These are phyloP conservation scores for Rhynchospora breviuscula DNA, from an alignment of 176 grass and related monocot species.

Conservation along the genomic window DNA sequence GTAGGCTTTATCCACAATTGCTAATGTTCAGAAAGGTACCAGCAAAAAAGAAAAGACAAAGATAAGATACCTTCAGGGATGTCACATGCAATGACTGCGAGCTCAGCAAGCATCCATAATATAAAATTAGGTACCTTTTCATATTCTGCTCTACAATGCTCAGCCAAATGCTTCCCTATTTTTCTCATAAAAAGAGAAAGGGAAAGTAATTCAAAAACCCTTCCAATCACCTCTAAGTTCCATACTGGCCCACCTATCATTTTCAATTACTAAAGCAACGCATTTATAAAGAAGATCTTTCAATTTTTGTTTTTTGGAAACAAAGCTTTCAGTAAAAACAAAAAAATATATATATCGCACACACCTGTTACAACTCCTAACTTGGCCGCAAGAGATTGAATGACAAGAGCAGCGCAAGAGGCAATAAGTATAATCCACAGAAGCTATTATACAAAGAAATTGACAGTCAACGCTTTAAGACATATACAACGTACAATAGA, in stretches of 20 bases:
- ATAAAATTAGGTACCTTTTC: conserved; percentile 74
- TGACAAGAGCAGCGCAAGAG: conserved; percentile 92
- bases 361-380: conserved; percentile 92
- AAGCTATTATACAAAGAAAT: conserved; percentile 44
- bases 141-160: conserved; percentile 95
- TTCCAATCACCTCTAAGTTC: neutral
- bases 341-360: neutral
- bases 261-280: neutral
- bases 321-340: neutral
- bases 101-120: conserved; percentile 94
- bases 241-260: neutral
- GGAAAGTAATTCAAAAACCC: neutral
- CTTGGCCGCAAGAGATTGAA: conserved; percentile 90
- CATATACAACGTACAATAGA: neutral
- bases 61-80: conserved; percentile 82
- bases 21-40: neutral
- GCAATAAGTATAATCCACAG: conserved; percentile 97
- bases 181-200: neutral
- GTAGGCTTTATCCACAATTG: too few species aligned
- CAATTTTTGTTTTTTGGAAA: neutral
- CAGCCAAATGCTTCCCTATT: conserved; percentile 90
- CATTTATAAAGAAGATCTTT: neutral
- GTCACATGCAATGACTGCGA: conserved; percentile 94
- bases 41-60: neutral
- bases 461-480: neutral